Evolutionary conservation across 2,329 filamentous ascomycete species (phyloP), one percentile per base, ranked within the genome.

Genomic region (Botrytis aclada): DNA sequence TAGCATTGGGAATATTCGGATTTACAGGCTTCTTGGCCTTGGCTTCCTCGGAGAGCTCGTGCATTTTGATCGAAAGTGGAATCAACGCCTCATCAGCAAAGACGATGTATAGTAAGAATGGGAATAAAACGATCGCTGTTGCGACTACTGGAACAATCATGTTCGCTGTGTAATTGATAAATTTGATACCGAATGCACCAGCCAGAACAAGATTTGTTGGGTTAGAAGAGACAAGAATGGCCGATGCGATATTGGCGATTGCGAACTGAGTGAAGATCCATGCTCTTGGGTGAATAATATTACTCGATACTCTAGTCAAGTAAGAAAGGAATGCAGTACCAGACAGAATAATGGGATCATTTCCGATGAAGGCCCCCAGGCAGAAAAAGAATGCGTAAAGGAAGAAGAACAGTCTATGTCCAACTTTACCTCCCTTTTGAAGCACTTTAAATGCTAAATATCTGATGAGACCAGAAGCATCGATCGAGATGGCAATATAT

Each of bases 401-500:
- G 78, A 91, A 93, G 80, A 93, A 89, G 83, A 91, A 94, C 1
- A 94, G 84, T 39, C 86, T 82, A 74, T 90, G 89, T 0, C 92
- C 92, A n/a, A 87, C 86, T 74, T 88, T 85, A 5, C 91, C 91
- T 65, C 89, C 91, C 82, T 87, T 89, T 73, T 90, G 85, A 3
- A 93, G 83, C 0, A 93, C 91, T 74, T 88, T 91, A 83, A 92
- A 92, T 0, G 92, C 91, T 34, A 93, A 80, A 75, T 85, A 93
- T 71, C 91, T 84, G 77, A 93, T 93, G 25, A 93, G 83, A 5
- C 92, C 92, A 0, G 91, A 93, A 3, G 92, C 91, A 76, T 93
- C 92, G 74, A 93, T 92, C 0, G 91, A 93, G 63, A 94, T 92
- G 64, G 92, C 91, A 74, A 93, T 93, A 77, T 93, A 94, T 4